phyloP scores from a whole-genome alignment of 2,329 filamentous ascomycete species.

The Aspergillus tamarii region DNA sequence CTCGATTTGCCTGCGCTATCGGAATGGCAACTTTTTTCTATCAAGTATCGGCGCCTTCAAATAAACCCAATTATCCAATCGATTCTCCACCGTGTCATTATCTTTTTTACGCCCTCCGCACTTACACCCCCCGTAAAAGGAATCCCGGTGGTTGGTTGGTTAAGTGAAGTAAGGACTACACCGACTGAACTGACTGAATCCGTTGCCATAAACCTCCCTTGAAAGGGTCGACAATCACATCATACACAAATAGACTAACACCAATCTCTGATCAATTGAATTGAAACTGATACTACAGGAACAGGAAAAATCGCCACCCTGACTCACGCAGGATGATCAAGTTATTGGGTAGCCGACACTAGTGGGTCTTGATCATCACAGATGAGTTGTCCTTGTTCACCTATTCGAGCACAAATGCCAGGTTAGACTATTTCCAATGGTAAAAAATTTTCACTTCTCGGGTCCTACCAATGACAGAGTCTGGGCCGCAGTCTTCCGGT shows the following conservation, averaged over 20 bases:
- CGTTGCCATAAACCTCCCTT: not conserved
- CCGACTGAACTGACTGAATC: not conserved
- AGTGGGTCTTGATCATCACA: not conserved
- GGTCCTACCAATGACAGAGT: not conserved
- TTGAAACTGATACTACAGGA: not conserved
- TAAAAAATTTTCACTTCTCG: not conserved
- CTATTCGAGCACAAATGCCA: not conserved
- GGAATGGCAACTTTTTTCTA: constrained; percentile 12
- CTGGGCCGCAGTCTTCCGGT: not conserved
- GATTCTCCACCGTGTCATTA: not conserved
- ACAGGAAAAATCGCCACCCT: not conserved
- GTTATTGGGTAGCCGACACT: not conserved
- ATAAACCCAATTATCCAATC: constrained; percentile 4
- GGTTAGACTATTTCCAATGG: not conserved
- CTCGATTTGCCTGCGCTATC: constrained; percentile 19
- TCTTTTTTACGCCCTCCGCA: not conserved
- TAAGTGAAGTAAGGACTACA: not conserved
- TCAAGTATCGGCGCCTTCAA: not conserved
- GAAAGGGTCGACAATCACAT: not conserved
- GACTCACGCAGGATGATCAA: not conserved
- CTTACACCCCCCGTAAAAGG: not conserved
- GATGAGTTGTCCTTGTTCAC: not conserved
- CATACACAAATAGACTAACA: not conserved
- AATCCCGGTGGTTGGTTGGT: not conserved
- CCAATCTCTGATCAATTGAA: not conserved